phyloP scores from a whole-genome alignment of 2,329 filamentous ascomycete species.

The Canariomyces notabilis region DNA sequence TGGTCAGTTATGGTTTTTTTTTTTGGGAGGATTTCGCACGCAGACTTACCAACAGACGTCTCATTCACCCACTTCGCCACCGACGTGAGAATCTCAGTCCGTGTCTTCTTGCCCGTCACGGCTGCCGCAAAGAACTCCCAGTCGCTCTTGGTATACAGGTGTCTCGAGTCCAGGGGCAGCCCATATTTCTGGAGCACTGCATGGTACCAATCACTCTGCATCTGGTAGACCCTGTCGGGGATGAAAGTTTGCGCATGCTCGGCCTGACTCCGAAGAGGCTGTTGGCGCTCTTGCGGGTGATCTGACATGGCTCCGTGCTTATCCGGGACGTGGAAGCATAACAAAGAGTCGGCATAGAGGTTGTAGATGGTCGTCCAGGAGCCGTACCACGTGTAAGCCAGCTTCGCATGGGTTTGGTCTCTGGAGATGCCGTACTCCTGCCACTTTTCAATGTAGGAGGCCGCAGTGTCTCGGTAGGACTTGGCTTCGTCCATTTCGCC shows the following conservation, averaged over 20 bases:
- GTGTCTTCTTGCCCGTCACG: slow-evolving; percentile 62
- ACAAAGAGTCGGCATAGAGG: slow-evolving; percentile 67
- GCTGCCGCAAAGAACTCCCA: slow-evolving; percentile 89
- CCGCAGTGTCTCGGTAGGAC: slow-evolving; percentile 52
- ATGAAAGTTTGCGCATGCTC: slow-evolving; percentile 49
- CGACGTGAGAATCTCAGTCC: slow-evolving; percentile 65
- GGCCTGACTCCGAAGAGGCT: slow-evolving; percentile 21
- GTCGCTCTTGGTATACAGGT: slow-evolving; percentile 82
- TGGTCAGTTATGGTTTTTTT: slow-evolving; percentile 10
- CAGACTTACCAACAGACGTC: slow-evolving; percentile 57
- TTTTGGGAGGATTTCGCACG: background rate
- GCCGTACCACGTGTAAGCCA: slow-evolving; percentile 76
- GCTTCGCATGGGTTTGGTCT: slow-evolving; percentile 67
- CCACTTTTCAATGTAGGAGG: slow-evolving; percentile 66
- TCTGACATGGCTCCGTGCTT: background rate
- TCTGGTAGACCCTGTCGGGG: slow-evolving; percentile 68
- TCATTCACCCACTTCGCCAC: slow-evolving; percentile 82
- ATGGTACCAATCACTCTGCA: slow-evolving; percentile 76
- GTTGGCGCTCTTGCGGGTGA: slow-evolving; percentile 15
- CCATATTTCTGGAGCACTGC: slow-evolving; percentile 77
- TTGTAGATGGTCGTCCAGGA: slow-evolving; percentile 81
- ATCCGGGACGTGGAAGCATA: slow-evolving; percentile 65
- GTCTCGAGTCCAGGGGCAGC: slow-evolving; percentile 73
- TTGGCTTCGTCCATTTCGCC: slow-evolving; percentile 43
- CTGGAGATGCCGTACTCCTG: slow-evolving; percentile 64